Conservation (phyloP, 139 green algal genomes). For the Yamagishiella unicocca region DNA sequence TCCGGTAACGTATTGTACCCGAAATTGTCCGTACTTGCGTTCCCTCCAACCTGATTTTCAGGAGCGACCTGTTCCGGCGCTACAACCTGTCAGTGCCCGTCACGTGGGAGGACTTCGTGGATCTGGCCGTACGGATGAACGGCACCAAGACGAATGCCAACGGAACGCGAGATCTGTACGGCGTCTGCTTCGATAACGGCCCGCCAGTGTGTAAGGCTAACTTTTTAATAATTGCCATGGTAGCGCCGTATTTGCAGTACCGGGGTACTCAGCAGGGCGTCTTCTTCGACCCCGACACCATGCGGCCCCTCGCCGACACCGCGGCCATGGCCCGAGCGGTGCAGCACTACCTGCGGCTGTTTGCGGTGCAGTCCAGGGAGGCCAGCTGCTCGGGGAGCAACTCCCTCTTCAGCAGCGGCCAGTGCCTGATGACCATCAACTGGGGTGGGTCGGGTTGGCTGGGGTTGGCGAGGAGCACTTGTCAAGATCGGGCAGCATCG, state of each 20-base stretch:
- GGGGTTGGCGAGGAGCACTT: no score
- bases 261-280: constrained; percentile 39
- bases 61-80: constrained; percentile 24
- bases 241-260: constrained; percentile 50
- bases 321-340: background rate
- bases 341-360: background rate
- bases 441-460: background rate
- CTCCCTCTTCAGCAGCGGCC: background rate
- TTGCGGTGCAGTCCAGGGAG: background rate
- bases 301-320: constrained; percentile 27
- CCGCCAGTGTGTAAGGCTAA: constrained; percentile 42
- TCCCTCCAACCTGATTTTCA: background rate
- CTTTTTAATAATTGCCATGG: constrained; percentile 27
- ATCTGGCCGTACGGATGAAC: constrained; percentile 39
- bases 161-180: constrained; percentile 36
- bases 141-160: constrained; percentile 41
- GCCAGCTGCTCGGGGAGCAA: background rate
- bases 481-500: background rate
- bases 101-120: constrained; percentile 46
- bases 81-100: constrained; percentile 29
- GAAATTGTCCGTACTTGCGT: background rate
- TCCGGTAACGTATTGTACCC: background rate
- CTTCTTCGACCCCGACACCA: constrained; percentile 35
- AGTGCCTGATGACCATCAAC: constrained; percentile 47
- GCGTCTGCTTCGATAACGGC: constrained; percentile 23